phyloP scores from a whole-genome alignment of 345 rosid species.

The Gossypium thurberi region DNA sequence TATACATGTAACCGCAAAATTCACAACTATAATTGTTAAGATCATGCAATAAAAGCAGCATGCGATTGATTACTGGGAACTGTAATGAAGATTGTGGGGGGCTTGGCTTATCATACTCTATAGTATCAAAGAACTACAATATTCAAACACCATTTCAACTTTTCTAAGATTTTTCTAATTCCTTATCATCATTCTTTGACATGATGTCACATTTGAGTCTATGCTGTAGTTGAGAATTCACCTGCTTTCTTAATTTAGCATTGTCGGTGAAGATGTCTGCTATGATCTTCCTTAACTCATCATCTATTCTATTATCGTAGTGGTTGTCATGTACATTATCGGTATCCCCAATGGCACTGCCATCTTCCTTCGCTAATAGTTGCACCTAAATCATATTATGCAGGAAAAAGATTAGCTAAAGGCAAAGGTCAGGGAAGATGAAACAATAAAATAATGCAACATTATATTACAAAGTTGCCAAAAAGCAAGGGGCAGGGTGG shows the following conservation, averaged over 20 bases:
- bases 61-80: background rate
- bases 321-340: slow-evolving; percentile 10
- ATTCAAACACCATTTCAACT: slow-evolving; percentile 12
- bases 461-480: background rate
- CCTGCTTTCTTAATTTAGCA: slow-evolving; percentile 63
- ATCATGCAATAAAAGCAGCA: slow-evolving; percentile 15
- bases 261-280: slow-evolving; percentile 48
- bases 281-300: slow-evolving; percentile 50
- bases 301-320: slow-evolving; percentile 23
- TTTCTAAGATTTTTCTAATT: background rate
- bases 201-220: slow-evolving; percentile 24
- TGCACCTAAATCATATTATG: slow-evolving; percentile 34
- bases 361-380: slow-evolving; percentile 36
- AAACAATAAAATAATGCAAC: background rate
- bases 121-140: background rate
- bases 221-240: slow-evolving; percentile 37
- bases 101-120: background rate
- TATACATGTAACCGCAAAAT: slow-evolving; percentile 17
- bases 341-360: slow-evolving; percentile 18
- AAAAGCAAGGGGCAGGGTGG: background rate
- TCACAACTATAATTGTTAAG: slow-evolving; percentile 3
- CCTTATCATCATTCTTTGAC: slow-evolving; percentile 9
- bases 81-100: background rate
- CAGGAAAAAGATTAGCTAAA: background rate
- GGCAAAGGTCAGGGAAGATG: slow-evolving; percentile 1